phyloP scores from a whole-genome alignment of 495 filamentous ascomycete species.

The Jackrogersella minutella region DNA sequence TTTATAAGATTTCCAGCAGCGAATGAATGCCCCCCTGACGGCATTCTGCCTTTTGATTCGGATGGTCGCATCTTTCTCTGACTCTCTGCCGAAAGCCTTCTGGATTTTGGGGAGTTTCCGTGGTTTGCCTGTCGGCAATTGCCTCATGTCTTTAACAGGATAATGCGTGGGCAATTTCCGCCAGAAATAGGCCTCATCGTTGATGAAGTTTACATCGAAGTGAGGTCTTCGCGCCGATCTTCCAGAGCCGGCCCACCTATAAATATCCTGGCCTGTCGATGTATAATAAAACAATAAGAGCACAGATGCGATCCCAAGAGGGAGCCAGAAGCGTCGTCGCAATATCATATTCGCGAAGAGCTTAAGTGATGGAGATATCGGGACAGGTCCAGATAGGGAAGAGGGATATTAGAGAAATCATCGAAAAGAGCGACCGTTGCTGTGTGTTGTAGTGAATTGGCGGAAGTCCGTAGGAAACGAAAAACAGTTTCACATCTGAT shows the following conservation, averaged over 20 bases:
- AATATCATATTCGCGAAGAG: constrained; percentile 20
- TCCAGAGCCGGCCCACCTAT: constrained; percentile 7
- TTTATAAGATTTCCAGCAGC: constrained; percentile 80
- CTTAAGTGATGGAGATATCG: neutral
- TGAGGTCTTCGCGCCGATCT: neutral
- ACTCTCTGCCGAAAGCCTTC: constrained; percentile 49
- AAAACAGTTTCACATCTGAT: constrained; percentile 5
- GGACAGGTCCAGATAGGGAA: neutral
- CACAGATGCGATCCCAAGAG: constrained; percentile 8
- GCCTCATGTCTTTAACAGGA: constrained; percentile 67
- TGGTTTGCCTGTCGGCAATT: constrained; percentile 70
- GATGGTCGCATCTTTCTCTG: constrained; percentile 46
- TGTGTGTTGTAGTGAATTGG: neutral
- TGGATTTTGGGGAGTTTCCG: constrained; percentile 78
- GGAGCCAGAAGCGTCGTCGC: constrained; percentile 28
- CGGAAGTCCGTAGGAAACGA: neutral
- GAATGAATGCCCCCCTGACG: constrained; percentile 73
- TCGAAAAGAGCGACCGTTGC: constrained; percentile 9
- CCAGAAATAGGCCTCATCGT: constrained; percentile 46
- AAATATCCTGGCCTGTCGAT: constrained; percentile 8
- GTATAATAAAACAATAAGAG: constrained; percentile 29
- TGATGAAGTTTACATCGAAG: neutral
- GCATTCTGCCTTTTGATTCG: constrained; percentile 62
- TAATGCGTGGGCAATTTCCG: constrained; percentile 62
- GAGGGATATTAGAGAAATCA: neutral